Evolutionary conservation across 305 asterid species (phyloP).

Genomic region (Solanum chacoense): DNA sequence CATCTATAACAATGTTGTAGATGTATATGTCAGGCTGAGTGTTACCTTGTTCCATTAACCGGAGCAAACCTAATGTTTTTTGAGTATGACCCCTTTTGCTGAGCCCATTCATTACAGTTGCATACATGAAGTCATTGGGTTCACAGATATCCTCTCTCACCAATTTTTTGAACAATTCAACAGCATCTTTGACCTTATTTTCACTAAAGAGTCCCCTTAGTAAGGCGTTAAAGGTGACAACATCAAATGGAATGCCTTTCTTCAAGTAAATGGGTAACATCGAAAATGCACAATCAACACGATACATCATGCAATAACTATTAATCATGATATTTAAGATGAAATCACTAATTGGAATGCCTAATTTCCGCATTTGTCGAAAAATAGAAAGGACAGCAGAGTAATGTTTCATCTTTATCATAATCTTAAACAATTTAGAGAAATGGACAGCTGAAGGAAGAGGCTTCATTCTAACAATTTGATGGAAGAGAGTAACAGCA

Average conservation of each 20-base stretch:
- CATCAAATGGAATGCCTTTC: not conserved
- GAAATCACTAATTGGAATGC: not conserved
- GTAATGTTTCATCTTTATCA: not conserved
- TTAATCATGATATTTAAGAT: not conserved
- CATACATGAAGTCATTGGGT: not conserved
- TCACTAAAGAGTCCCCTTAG: not conserved
- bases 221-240: not conserved
- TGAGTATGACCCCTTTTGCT: no score
- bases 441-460: not conserved
- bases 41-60: not conserved
- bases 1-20: not conserved
- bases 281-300: not conserved
- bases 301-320: no score
- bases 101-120: no score
- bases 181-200: not conserved
- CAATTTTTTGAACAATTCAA: not conserved
- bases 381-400: not conserved
- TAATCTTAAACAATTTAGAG: not conserved
- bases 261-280: no score
- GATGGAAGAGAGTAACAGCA: not conserved
- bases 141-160: not conserved
- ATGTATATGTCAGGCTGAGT: not conserved
- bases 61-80: accelerated
- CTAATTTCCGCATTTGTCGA: not conserved
- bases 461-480: not conserved